These are phyloP conservation scores for Sclerospora graminicola DNA, from an alignment of 352 stramenopile species.

Conservation along the genomic window DNA sequence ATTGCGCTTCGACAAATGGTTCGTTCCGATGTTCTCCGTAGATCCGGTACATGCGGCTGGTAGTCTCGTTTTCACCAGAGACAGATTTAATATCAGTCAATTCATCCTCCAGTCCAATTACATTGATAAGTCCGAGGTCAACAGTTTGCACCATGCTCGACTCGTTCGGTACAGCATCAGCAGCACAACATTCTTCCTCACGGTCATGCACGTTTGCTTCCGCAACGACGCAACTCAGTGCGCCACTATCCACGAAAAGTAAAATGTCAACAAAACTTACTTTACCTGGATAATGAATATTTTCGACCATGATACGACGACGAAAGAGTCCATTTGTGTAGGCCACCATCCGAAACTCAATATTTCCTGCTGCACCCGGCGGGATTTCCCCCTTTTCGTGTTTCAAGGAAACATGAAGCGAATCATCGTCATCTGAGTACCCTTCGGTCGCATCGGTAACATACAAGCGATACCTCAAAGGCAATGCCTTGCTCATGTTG, in stretches of 20 bases:
- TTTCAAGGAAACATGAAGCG: conserved; percentile 52
- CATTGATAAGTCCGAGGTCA: conserved; percentile 52
- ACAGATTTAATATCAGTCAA: conserved; percentile 21
- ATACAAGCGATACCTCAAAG: conserved; percentile 65
- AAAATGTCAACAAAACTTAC: conserved; percentile 66
- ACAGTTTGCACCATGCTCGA: conserved; percentile 13
- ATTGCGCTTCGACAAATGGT: conserved; percentile 13
- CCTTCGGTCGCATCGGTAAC: conserved; percentile 44
- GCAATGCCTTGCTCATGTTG: conserved; percentile 75
- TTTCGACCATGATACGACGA: conserved; percentile 74
- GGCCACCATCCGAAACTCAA: conserved; percentile 58
- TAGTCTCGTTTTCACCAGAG: conserved; percentile 23
- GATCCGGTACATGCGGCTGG: conserved; percentile 50
- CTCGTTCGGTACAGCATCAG: conserved; percentile 1
- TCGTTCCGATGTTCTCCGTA: conserved; percentile 24
- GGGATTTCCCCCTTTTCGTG: conserved; percentile 66
- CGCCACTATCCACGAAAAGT: conserved; percentile 75
- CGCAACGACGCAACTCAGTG: conserved; percentile 32
- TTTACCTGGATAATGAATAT: conserved; percentile 73
- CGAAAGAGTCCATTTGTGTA: conserved; percentile 70
- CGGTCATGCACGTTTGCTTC: not conserved
- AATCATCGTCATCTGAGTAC: conserved; percentile 75
- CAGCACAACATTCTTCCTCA: not conserved
- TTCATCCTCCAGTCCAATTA: conserved; percentile 69
- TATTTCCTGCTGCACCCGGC: conserved; percentile 35